Conservation (phyloP, 2,329 filamentous ascomycete genomes). For the Hypoxylon sp. region DNA sequence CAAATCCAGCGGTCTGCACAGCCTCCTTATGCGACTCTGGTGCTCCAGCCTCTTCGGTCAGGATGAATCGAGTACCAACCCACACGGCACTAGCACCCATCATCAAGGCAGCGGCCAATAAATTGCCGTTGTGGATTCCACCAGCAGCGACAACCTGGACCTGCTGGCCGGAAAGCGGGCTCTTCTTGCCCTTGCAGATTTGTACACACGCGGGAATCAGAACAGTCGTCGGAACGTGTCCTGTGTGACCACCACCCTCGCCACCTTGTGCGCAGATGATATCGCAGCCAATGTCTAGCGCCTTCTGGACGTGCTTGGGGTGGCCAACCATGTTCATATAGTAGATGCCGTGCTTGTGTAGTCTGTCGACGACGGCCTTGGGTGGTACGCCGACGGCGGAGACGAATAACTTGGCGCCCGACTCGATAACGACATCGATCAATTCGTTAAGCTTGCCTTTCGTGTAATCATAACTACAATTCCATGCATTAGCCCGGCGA, state of each 20-base stretch:
- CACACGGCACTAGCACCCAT: slow-evolving; percentile 93
- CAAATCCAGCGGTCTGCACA: slow-evolving; percentile 89
- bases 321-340: slow-evolving; percentile 99
- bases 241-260: slow-evolving; percentile 96
- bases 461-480: slow-evolving; percentile 94
- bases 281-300: slow-evolving; percentile 90
- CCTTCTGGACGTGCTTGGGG: slow-evolving; percentile 98
- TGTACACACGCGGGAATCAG: slow-evolving; percentile 94
- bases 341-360: slow-evolving; percentile 88
- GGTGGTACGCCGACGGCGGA: slow-evolving; percentile 96
- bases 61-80: slow-evolving; percentile 96
- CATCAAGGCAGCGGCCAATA: slow-evolving; percentile 90
- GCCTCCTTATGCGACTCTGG: slow-evolving; percentile 96
- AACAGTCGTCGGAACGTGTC: slow-evolving; percentile 90
- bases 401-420: slow-evolving; percentile 92
- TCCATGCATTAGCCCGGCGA: slow-evolving; percentile 33
- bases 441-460: slow-evolving; percentile 97
- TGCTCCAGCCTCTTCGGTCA: slow-evolving; percentile 93
- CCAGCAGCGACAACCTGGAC: slow-evolving; percentile 95
- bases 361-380: slow-evolving; percentile 86
- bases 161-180: slow-evolving; percentile 86
- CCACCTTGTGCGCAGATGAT: slow-evolving; percentile 99
- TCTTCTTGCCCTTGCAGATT: slow-evolving; percentile 83
- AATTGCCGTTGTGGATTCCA: slow-evolving; percentile 93
- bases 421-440: slow-evolving; percentile 92